phyloP scores from a whole-genome alignment of 352 stramenopile genomes.

The Globisporangium abappressorium region DNA sequence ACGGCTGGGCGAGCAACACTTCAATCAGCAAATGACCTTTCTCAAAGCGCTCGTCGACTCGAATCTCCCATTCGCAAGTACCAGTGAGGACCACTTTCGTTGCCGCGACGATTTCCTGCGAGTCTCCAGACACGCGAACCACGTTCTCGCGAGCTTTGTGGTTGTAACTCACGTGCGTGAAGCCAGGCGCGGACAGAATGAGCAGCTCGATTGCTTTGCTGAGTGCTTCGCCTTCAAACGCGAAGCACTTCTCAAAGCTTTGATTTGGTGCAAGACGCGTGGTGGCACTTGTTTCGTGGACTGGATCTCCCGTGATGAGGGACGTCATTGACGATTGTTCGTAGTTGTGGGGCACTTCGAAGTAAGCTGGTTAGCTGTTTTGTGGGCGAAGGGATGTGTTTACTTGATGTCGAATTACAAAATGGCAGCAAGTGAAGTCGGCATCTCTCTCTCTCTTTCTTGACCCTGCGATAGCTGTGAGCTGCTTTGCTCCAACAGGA shows the following conservation, averaged over 20 bases:
- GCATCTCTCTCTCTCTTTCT: no score
- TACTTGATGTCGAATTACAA: background rate
- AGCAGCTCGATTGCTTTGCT: slow-evolving; percentile 12
- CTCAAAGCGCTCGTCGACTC: background rate
- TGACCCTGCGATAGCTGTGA: no score
- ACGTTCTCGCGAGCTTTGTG: background rate
- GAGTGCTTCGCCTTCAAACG: background rate
- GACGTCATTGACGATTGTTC: background rate
- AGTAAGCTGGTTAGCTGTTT: no score
- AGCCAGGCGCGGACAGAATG: slow-evolving; percentile 8
- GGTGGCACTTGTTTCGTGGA: background rate
- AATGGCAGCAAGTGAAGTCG: no score
- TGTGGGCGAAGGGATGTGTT: no score
- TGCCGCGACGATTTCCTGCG: slow-evolving; percentile 5
- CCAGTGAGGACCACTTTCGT: slow-evolving; percentile 7
- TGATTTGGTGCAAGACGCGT: slow-evolving; percentile 2
- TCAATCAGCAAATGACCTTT: slow-evolving; percentile 20
- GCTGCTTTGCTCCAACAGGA: no score
- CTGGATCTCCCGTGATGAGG: background rate
- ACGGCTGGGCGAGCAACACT: slow-evolving; percentile 15
- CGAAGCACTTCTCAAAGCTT: background rate
- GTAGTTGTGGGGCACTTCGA: no score
- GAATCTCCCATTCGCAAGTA: slow-evolving; percentile 11
- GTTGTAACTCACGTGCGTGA: slow-evolving; percentile 22
- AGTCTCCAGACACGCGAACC: slow-evolving; percentile 17